Evolutionary conservation across 2,329 filamentous ascomycete genomes (phyloP), one percentile per base, ranked within the genome.

Genomic region (Talaromyces albobiverticillius): DNA sequence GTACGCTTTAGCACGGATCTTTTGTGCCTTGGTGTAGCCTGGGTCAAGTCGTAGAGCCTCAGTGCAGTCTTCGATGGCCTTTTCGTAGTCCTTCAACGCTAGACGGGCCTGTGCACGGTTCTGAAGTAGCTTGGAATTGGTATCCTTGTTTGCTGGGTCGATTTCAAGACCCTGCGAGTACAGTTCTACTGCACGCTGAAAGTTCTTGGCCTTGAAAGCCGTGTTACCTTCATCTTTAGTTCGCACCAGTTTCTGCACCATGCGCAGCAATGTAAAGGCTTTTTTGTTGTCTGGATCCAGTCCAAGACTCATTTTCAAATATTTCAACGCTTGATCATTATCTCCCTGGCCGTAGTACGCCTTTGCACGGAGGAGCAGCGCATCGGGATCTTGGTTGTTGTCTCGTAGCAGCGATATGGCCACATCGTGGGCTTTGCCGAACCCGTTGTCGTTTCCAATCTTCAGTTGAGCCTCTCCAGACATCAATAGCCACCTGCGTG

Each of bases 191-290:
- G 94, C 94, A 50, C 85, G 78, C 66, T 89, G 84, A 75, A 86
- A 94, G 55, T 86, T 83, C 57, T 88, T 88, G 51, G 85, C 82
- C 78, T 96, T 97, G 82, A 95, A 99, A 20, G 91, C 87, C 5
- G 78, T 72, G 71, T 99, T 97, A 56, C 94, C 94, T 64, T 96
- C 90, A 62, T 94, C 88, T 79, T 97, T 97, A 80, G 90, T 93
- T 58, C 89, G 84, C 65, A 95, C 89, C 20, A 99, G 82, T 75
- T 92, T 95, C 76, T 95, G 91, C 42, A 96, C 90, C 68, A 89
- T 88, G 58, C 90, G 84, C 57, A 97, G 79, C 76, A 90, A 93
- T 76, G 91, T 95, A 63, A 96, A 83, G 7, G 92, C 93, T 59
- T 90, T 87, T 64, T 85, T 87, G 77, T 89, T 94, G 71, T 99